Evolutionary conservation across 192 early-diverging fungal genomes (phyloP).

Genomic region (Cladochytrium replicatum): DNA sequence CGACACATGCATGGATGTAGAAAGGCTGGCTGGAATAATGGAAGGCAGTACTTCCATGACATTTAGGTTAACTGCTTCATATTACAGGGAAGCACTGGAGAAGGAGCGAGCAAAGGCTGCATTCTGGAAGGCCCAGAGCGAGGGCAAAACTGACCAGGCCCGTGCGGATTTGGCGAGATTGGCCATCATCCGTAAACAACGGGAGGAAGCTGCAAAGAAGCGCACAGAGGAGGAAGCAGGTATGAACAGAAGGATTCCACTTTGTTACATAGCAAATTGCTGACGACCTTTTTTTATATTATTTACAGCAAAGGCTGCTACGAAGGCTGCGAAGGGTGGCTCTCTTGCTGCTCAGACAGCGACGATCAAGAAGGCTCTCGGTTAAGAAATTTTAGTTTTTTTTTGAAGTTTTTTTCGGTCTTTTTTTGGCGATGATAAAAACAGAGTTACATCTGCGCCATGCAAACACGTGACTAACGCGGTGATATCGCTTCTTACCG

Average conservation of each 20-base stretch:
- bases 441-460: no score
- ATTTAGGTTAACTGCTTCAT: not conserved
- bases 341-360: not conserved
- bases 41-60: not conserved
- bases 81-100: constrained; percentile 29
- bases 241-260: no score
- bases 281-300: no score
- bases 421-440: no score
- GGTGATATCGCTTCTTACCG: no score
- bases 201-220: constrained; percentile 40
- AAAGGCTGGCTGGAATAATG: not conserved
- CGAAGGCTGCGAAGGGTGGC: not conserved
- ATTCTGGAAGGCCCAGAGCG: constrained; percentile 39
- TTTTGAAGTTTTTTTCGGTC: no score
- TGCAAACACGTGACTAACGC: no score
- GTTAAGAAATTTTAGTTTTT: no score
- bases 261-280: no score
- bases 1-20: not conserved
- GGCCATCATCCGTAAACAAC: constrained; percentile 43
- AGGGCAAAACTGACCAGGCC: constrained; percentile 48
- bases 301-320: constrained; percentile 4
- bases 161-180: constrained; percentile 37
- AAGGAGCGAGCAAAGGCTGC: constrained; percentile 33
- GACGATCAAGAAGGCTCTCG: not conserved
- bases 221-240: constrained; percentile 28